Evolutionary conservation across 148 eudicot genomes (phyloP), one percentile per base, ranked within the genome.

Genomic region (Fallopia convolvulus): DNA sequence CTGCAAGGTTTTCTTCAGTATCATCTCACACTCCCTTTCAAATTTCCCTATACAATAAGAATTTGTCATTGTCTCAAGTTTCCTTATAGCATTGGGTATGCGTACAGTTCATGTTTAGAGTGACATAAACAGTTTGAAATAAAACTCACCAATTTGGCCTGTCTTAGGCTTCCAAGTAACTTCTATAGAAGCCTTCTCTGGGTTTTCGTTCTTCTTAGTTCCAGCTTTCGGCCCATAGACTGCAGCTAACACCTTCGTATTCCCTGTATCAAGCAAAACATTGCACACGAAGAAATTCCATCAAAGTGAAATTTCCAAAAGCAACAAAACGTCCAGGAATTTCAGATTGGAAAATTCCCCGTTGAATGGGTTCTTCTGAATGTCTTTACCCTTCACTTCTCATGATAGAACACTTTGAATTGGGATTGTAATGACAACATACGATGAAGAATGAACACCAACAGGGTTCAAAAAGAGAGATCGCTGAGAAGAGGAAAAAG

Each of bases 121-220:
- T 63, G 70, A 63, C 70, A 26, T 12, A 32, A 4, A 1, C 30
- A 82, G 49, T 21, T 72, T 71, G 7, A 52, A 58, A 30, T 36
- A 8, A 17, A 44, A 2, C 86, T 82, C 79, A 94, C 98, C 97
- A 80, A 83, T 83, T 85, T 90, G 97, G 68, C 98, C 96, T 0
- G 92, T 89, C 83, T 92, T 94, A 8, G 93, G 91, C 91, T 94
- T 94, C 98, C 97, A 92, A 83, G 86, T 84, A 47, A 94, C 96
- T 87, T 92, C 97, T 80, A 94, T 76, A 77, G 85, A 90, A 84
- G 97, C 97, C 80, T 90, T 94, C 82, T 90, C 97, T 18, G 97
- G 97, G 77, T 94, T 94, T 82, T 94, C 98, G 81, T 92, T 92
- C 86, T 89, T 94, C 85, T 88, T 92, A 8, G 93, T 90, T 77